These are phyloP conservation scores for Hibiscus tridactylites DNA, from an alignment of 345 rosid species.

Conservation along the genomic window DNA sequence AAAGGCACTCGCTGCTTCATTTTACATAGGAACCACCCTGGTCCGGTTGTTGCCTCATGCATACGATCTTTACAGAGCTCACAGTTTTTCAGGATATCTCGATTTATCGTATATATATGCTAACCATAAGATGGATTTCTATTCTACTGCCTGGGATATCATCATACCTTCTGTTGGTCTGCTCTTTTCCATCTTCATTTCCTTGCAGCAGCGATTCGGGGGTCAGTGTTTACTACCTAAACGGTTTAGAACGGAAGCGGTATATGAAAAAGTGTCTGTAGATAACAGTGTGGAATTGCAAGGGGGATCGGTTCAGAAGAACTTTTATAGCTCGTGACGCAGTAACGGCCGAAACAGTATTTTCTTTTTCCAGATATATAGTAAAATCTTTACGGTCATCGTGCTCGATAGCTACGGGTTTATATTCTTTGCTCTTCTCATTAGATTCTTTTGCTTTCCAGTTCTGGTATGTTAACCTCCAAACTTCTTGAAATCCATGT, in stretches of 20 bases:
- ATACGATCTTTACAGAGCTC: conserved; percentile 78
- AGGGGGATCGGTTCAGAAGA: conserved; percentile 7
- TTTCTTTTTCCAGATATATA: not conserved
- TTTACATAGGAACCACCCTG: conserved; percentile 53
- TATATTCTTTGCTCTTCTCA: not conserved
- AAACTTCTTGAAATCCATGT: not conserved
- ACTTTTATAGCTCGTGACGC: conserved; percentile 5
- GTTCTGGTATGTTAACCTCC: not conserved
- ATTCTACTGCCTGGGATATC: conserved; percentile 82
- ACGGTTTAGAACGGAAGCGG: conserved; percentile 37
- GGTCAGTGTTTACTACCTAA: conserved; percentile 55
- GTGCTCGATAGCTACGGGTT: not conserved
- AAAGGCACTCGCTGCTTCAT: conserved; percentile 44
- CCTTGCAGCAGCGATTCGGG: conserved; percentile 67
- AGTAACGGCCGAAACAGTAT: not conserved
- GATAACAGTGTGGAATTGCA: conserved; percentile 29
- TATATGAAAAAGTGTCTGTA: conserved; percentile 54
- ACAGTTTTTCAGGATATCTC: conserved; percentile 39
- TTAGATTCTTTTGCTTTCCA: not conserved
- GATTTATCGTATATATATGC: conserved; percentile 68
- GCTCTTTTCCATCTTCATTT: conserved; percentile 46
- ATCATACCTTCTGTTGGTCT: conserved; percentile 49
- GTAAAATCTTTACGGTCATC: not conserved
- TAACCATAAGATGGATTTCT: conserved; percentile 63
- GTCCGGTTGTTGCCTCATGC: conserved; percentile 72